These are phyloP conservation scores for Starmerella ratchasimensis DNA, from an alignment of 805 yeast species.

Conservation along the genomic window DNA sequence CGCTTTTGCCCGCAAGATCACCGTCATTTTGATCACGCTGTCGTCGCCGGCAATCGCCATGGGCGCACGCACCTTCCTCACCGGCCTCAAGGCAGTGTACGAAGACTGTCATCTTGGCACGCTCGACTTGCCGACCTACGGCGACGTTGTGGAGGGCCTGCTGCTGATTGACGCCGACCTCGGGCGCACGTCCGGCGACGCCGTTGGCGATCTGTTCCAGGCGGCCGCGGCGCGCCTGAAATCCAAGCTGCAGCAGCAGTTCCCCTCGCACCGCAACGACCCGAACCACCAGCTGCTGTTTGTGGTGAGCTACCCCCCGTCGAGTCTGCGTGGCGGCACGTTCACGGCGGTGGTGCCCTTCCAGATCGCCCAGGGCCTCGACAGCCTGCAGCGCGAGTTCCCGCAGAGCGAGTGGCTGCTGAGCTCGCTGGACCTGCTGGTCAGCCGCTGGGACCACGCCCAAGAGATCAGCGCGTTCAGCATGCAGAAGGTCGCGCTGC, in stretches of 20 bases:
- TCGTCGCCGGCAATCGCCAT: slow-evolving; percentile 10
- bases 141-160: slow-evolving; percentile 16
- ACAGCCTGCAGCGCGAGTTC: slow-evolving; percentile 14
- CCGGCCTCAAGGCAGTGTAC: slow-evolving; percentile 23
- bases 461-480: slow-evolving; percentile 22
- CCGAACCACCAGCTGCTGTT: slow-evolving; percentile 6
- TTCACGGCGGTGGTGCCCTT: slow-evolving; percentile 15
- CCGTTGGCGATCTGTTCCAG: slow-evolving; percentile 20
- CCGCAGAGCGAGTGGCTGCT: slow-evolving; percentile 17
- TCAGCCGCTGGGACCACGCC: slow-evolving; percentile 20
- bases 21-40: slow-evolving; percentile 21
- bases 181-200: slow-evolving; percentile 17
- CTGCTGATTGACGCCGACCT: slow-evolving; percentile 16
- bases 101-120: slow-evolving; percentile 28
- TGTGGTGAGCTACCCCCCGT: slow-evolving; percentile 11
- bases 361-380: slow-evolving; percentile 21
- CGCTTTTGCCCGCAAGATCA: slow-evolving; percentile 4
- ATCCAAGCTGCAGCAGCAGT: slow-evolving; percentile 7
- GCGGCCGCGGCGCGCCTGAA: slow-evolving; percentile 16
- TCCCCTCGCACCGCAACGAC: background rate
- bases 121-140: slow-evolving; percentile 19
- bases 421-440: slow-evolving; percentile 17
- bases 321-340: slow-evolving; percentile 14
- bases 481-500: slow-evolving; percentile 21
- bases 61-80: slow-evolving; percentile 15